phyloP scores from a whole-genome alignment of 2,329 filamentous ascomycete genomes.

The Penicillium sp. region DNA sequence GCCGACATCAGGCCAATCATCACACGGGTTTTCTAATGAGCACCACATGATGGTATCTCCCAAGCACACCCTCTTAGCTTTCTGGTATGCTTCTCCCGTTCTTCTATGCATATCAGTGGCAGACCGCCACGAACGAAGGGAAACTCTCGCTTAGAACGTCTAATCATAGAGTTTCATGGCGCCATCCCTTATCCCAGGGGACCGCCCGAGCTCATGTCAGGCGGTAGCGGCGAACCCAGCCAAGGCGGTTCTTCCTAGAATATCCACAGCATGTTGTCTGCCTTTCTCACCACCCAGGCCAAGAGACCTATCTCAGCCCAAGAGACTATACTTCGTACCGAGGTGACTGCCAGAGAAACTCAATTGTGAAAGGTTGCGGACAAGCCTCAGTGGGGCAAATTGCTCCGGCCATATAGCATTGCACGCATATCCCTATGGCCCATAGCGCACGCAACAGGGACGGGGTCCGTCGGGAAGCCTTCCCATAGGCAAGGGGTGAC shows the following conservation, averaged over 20 bases:
- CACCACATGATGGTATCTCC: conserved; percentile 3
- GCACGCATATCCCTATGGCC: conserved; percentile 5
- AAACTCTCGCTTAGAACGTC: neutral
- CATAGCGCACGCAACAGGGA: conserved; percentile 7
- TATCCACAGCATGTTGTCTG: neutral
- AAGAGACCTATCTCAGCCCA: neutral
- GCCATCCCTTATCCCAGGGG: neutral
- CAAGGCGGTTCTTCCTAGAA: neutral
- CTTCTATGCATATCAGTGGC: conserved; percentile 30
- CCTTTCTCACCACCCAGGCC: neutral
- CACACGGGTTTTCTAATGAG: neutral
- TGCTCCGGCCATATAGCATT: conserved; percentile 8
- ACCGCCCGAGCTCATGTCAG: neutral
- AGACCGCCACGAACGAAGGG: conserved; percentile 16
- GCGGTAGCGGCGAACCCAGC: neutral
- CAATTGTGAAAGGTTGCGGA: neutral
- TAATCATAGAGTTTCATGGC: neutral
- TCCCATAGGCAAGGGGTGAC: conserved; percentile 17
- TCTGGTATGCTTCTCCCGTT: conserved; percentile 24
- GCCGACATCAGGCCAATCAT: neutral
- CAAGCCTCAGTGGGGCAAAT: conserved; percentile 5
- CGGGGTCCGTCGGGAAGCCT: conserved; percentile 22
- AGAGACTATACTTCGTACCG: neutral
- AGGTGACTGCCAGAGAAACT: neutral
- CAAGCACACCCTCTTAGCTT: neutral